Conservation (phyloP, 2,329 filamentous ascomycete genomes). For the Fragosphaeria purpurea region DNA sequence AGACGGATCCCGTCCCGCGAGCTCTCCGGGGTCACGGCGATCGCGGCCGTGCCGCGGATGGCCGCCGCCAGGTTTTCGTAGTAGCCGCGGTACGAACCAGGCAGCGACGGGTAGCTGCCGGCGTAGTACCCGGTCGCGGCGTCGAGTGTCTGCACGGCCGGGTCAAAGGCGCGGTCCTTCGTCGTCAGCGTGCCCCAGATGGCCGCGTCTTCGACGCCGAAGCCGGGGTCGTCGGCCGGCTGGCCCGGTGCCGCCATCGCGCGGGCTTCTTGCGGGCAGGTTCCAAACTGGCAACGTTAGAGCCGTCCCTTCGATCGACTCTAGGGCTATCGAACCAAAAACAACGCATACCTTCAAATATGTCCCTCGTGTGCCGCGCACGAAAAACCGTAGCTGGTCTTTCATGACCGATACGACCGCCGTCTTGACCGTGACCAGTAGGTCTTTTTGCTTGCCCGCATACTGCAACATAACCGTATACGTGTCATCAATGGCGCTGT, state of each 20-base stretch:
- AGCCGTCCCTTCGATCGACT: too few relatives aligned
- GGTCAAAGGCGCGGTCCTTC: constrained; percentile 26
- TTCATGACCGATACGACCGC: constrained; percentile 47
- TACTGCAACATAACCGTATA: constrained; percentile 52
- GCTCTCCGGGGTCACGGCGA: constrained; percentile 27
- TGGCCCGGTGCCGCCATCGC: constrained; percentile 9
- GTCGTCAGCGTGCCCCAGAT: constrained; percentile 28
- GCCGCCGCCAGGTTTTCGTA: constrained; percentile 32
- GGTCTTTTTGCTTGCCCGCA: constrained; percentile 25
- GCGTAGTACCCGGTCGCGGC: constrained; percentile 22
- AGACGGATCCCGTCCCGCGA: constrained; percentile 28
- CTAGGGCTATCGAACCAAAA: not conserved
- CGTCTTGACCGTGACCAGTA: constrained; percentile 49
- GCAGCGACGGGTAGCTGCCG: constrained; percentile 27
- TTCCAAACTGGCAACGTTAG: constrained; percentile 10
- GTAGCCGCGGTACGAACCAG: constrained; percentile 28
- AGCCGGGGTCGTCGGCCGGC: constrained; percentile 16
- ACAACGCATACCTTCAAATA: constrained; percentile 26
- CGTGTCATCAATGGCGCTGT: constrained; percentile 29
- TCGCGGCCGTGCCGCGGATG: constrained; percentile 26
- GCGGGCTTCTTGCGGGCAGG: constrained; percentile 26
- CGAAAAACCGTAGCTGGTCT: constrained; percentile 51
- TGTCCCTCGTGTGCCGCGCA: constrained; percentile 48
- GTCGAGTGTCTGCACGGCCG: constrained; percentile 19
- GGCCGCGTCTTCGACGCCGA: constrained; percentile 24